Evolutionary conservation across 202 grass and related monocot genomes (phyloP), one percentile per base, ranked within the genome.

Genomic region (Schoenoplectus tabernaemontani): DNA sequence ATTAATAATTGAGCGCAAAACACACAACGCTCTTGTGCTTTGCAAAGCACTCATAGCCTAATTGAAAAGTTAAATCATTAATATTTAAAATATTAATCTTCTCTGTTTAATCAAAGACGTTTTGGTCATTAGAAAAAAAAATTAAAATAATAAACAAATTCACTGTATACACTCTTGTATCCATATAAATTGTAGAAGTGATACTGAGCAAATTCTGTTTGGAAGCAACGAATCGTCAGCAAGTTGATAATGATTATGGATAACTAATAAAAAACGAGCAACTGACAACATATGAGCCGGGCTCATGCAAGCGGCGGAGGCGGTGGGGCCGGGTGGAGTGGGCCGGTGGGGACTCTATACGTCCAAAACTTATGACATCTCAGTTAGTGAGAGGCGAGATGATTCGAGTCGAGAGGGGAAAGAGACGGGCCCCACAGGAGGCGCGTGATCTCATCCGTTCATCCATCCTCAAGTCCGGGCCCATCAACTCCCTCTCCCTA

Each of bases 311-410:
- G 22, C 38, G 19, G 12, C 11, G 43, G 68, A 48, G 39, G 36
- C 36, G 36, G 36, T 1, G 36, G 36, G 36, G 36, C 2, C 36
- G 36, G 36, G 36, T 1, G 36, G 36, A 4, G 36, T 37, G 36
- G 2, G 46, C 44, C 7, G 12, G 51, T 15, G 13, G 48, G 50
- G 8, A 43, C 64, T 68, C 67, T 24, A 53, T 53, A 53, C 24
- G 15, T 50, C 69, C 69, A 74, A 74, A 74, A 74, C 46, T 74
- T 44, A 53, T 53, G 69, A 74, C 69, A 74, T 68, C 64, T 20
- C 8, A 39, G 16, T 17, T 37, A n/a, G 2, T 37, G 16, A 64
- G 62, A 64, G 15, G 0, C 15, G 34, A 65, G 64, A 68, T 19
- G 38, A 68, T 68, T n/a, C n/a, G n/a, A n/a, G n/a, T 43, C 64